These are phyloP conservation scores for Brasilioporus rufonigricans DNA, from an alignment of 768 basidiomycete genomes.

Conservation along the genomic window DNA sequence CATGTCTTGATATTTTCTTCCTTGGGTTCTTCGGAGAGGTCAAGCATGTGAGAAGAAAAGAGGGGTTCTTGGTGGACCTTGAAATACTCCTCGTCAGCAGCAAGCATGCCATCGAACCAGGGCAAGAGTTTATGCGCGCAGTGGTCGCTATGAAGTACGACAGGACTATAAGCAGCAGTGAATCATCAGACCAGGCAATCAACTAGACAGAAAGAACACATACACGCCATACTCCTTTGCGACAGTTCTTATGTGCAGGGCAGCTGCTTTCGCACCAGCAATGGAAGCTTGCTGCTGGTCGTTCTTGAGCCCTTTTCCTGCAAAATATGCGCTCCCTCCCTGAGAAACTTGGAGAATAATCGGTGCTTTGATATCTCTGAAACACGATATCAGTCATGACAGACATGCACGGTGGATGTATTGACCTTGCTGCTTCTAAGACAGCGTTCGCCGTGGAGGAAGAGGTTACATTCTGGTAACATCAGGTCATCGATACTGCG, in stretches of 20 bases:
- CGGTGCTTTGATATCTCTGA: constrained; percentile 91
- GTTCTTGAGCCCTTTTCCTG: constrained; percentile 94
- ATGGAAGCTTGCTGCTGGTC: constrained; percentile 95
- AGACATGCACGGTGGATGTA: not conserved
- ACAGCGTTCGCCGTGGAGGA: constrained; percentile 93
- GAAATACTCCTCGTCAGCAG: constrained; percentile 91
- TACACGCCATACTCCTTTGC: constrained; percentile 92
- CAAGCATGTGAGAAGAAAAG: constrained; percentile 98
- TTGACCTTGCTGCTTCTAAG: constrained; percentile 90
- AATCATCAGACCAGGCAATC: not conserved
- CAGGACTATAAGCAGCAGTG: constrained; percentile 60
- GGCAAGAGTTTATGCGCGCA: constrained; percentile 97
- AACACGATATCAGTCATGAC: constrained; percentile 9
- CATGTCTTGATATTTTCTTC: constrained; percentile 95
- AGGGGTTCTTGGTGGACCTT: constrained; percentile 83
- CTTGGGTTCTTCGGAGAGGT: constrained; percentile 89
- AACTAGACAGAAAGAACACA: constrained; percentile 32
- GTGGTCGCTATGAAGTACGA: constrained; percentile 97
- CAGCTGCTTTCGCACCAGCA: constrained; percentile 88
- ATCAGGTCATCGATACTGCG: not conserved
- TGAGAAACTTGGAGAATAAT: constrained; percentile 98
- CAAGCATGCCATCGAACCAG: constrained; percentile 99
- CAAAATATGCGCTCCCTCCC: constrained; percentile 94
- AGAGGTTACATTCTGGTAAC: constrained; percentile 85
- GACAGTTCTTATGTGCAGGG: constrained; percentile 85